phyloP scores from a whole-genome alignment of 495 filamentous ascomycete species.

The Glutinoglossum americanum region DNA sequence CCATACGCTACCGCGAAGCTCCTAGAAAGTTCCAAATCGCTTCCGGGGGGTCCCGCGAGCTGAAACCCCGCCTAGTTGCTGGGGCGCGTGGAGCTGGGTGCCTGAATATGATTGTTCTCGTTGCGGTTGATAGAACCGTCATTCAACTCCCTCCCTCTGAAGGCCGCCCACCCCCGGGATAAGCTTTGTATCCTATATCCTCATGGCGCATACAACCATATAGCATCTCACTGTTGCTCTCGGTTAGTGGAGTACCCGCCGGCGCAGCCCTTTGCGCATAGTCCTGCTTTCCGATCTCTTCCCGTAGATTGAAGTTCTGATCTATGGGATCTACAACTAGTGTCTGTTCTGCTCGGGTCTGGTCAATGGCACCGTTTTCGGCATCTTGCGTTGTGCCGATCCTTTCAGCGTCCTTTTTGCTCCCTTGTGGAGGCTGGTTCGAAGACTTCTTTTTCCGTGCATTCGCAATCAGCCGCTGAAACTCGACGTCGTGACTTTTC shows the following conservation, averaged over 20 bases:
- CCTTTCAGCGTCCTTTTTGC: not conserved
- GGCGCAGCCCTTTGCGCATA: not conserved
- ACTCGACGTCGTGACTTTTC: slow-evolving; percentile 44
- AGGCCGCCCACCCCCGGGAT: too few relatives aligned
- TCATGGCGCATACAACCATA: not conserved
- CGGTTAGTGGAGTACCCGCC: not conserved
- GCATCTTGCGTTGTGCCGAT: not conserved
- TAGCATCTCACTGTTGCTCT: not conserved
- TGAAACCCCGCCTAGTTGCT: too few relatives aligned
- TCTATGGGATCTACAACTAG: not conserved
- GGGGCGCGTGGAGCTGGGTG: too few relatives aligned
- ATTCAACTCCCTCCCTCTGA: too few relatives aligned
- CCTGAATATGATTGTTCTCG: too few relatives aligned
- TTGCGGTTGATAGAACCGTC: too few relatives aligned
- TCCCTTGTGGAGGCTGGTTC: not conserved
- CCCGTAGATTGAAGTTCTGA: not conserved
- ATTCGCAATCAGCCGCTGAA: slow-evolving; percentile 50
- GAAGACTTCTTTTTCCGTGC: slow-evolving; percentile 27
- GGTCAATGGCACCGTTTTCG: not conserved
- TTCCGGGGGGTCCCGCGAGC: too few relatives aligned
- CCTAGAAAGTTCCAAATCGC: too few relatives aligned
- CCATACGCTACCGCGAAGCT: too few relatives aligned
- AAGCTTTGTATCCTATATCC: too few relatives aligned
- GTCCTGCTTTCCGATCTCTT: not conserved
- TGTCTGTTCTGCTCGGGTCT: not conserved